A percentile compares a stretch with the other conserved stretches of the same genome.
Conservation (phyloP, 441 rosid species). For the Pelargonium australe region DNA sequence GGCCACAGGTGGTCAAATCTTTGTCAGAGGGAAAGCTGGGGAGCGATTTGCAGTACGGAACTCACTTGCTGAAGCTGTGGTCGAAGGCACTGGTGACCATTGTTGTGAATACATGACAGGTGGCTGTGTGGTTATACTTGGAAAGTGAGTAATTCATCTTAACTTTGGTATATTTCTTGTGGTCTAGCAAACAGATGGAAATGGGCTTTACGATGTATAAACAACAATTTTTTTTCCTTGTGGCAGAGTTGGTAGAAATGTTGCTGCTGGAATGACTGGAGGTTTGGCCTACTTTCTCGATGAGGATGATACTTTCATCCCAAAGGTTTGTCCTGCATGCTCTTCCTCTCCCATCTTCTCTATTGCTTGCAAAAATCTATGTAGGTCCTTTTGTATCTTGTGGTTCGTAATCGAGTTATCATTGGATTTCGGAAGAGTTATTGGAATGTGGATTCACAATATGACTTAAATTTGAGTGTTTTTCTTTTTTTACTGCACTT, state of each 20-base stretch:
- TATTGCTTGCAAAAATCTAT: background rate
- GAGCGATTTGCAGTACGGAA: constrained; percentile 95
- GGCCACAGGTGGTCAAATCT: constrained; percentile 90
- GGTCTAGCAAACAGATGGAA: constrained; percentile 12
- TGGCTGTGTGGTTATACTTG: constrained; percentile 89
- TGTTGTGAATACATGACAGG: constrained; percentile 99
- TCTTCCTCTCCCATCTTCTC: background rate
- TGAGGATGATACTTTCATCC: constrained; percentile 72
- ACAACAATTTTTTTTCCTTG: constrained; percentile 18
- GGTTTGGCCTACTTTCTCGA: constrained; percentile 91
- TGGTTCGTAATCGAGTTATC: background rate
- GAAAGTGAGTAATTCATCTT: constrained; percentile 63
- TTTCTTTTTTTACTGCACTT: background rate
- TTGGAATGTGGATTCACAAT: too few species aligned
- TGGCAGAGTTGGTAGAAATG: constrained; percentile 92
- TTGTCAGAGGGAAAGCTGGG: constrained; percentile 91
- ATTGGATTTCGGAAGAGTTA: too few species aligned
- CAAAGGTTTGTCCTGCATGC: constrained; percentile 52
- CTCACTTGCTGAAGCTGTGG: constrained; percentile 92
- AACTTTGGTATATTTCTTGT: constrained; percentile 5
- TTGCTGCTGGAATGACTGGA: constrained; percentile 98
- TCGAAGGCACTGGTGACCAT: constrained; percentile 97
- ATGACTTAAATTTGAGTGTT: background rate
- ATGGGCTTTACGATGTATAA: background rate
- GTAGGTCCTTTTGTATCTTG: background rate